These are phyloP conservation scores for Cryptococcus wingfieldii DNA, from an alignment of 1,284 basidiomycete species.

Conservation along the genomic window DNA sequence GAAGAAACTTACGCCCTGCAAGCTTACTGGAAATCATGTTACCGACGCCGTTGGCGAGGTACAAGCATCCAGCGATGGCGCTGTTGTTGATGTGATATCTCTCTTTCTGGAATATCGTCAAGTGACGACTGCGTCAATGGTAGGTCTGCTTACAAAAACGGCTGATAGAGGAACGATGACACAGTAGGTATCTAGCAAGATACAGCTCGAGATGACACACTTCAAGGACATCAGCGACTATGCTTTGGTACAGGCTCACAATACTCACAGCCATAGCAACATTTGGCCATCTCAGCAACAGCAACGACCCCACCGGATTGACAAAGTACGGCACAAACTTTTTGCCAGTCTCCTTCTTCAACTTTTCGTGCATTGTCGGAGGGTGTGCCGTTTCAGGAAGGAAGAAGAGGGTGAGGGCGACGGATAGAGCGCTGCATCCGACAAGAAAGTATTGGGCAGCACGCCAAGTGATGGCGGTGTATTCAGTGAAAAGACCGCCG, in stretches of 20 bases:
- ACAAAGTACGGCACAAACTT: conserved; percentile 53
- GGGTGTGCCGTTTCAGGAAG: conserved; percentile 68
- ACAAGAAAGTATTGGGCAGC: conserved; percentile 57
- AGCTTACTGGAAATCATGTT: conserved; percentile 59
- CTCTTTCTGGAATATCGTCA: conserved; percentile 49
- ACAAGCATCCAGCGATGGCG: conserved; percentile 59
- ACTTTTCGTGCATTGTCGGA: conserved; percentile 46
- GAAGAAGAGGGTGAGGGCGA: conserved; percentile 53
- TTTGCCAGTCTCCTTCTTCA: conserved; percentile 31
- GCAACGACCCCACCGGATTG: conserved; percentile 59
- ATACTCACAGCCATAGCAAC: conserved; percentile 56
- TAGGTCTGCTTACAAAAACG: conserved; percentile 19
- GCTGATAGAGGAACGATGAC: conserved; percentile 14
- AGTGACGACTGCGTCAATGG: conserved; percentile 4
- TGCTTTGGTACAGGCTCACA: not conserved
- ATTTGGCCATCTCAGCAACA: conserved; percentile 59
- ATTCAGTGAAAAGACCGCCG: conserved; percentile 48
- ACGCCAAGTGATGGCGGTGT: conserved; percentile 56
- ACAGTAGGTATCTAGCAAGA: conserved; percentile 38
- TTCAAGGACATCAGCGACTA: not conserved
- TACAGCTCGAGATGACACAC: conserved; percentile 29
- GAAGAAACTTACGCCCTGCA: conserved; percentile 50
- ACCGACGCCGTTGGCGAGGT: conserved; percentile 59
- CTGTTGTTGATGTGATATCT: conserved; percentile 60
- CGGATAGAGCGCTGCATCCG: conserved; percentile 51